Evolutionary conservation across 169 alveolate species (phyloP).

Genomic region (Plasmodium knowlesi): DNA sequence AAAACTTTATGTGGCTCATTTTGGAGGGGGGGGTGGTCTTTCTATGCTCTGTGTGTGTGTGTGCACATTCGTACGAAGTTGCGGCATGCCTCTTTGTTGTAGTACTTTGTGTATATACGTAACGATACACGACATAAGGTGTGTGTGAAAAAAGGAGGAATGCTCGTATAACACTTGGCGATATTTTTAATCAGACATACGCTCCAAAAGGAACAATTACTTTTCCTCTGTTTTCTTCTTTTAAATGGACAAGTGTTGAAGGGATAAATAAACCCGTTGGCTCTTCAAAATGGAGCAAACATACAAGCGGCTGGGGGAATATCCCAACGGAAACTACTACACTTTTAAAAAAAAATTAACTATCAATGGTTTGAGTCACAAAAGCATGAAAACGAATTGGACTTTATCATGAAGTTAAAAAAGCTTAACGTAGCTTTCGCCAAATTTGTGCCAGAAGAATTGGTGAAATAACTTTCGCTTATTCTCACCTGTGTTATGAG

Average conservation of each 20-base stretch:
- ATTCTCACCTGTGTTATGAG: not conserved
- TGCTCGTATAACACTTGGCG: not conserved
- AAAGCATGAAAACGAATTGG: not conserved
- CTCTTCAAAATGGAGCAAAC: not conserved
- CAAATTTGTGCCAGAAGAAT: not conserved
- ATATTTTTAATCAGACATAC: not conserved
- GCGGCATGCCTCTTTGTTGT: not conserved
- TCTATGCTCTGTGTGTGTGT: not conserved
- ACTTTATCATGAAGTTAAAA: not conserved
- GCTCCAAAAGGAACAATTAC: not conserved
- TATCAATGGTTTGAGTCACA: not conserved
- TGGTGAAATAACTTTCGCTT: not conserved
- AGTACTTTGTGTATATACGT: not conserved
- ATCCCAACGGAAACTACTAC: not conserved
- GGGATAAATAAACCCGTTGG: not conserved
- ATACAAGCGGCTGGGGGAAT: not conserved
- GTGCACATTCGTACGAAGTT: not conserved
- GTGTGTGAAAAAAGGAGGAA: not conserved
- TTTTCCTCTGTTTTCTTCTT: not conserved
- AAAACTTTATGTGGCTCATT: conserved; percentile 45
- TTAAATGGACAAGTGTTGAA: not conserved
- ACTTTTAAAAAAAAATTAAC: not conserved
- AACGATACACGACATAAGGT: not conserved
- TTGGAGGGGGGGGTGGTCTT: not conserved
- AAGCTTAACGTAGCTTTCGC: not conserved